Conservation (phyloP, 1,139 yeast species). For the Candida pseudocylindracea region DNA sequence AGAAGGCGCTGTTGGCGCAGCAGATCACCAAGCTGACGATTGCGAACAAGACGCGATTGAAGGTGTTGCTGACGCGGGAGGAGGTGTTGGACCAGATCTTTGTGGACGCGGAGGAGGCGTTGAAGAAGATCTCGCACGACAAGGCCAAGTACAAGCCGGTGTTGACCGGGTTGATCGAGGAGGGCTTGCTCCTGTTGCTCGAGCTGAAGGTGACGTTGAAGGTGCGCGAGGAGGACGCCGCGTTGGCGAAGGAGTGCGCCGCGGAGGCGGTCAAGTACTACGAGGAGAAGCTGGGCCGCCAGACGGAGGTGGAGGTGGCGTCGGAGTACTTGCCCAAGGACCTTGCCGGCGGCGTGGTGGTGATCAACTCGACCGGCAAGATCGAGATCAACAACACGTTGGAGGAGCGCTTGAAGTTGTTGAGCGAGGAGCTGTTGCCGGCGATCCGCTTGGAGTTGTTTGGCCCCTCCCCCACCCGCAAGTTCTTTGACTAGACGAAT, state of each 20-base stretch:
- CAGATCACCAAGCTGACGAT: conserved; percentile 91
- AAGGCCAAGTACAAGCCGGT: conserved; percentile 42
- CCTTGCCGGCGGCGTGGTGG: conserved; percentile 69
- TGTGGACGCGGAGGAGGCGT: conserved; percentile 39
- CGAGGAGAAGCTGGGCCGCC: conserved; percentile 29
- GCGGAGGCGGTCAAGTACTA: conserved; percentile 41
- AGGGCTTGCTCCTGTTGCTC: conserved; percentile 55
- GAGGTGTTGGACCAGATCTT: conserved; percentile 57
- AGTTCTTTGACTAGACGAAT: conserved; percentile 51
- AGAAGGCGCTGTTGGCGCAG: conserved; percentile 81
- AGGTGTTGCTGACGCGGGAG: conserved; percentile 74
- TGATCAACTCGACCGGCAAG: conserved; percentile 51
- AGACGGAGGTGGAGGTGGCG: conserved; percentile 28
- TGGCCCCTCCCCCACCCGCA: conserved; percentile 73
- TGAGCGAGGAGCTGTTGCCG: conserved; percentile 75
- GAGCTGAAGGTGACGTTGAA: conserved; percentile 43
- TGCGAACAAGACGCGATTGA: conserved; percentile 85
- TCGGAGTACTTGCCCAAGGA: conserved; percentile 37
- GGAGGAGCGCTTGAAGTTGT: conserved; percentile 74
- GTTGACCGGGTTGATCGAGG: conserved; percentile 61
- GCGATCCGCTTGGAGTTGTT: conserved; percentile 79
- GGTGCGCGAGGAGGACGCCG: conserved; percentile 50
- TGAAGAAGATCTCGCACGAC: conserved; percentile 26
- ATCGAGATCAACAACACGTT: conserved; percentile 83
- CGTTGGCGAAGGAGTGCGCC: conserved; percentile 37